These are phyloP conservation scores for Clonostachys byssicola DNA, from an alignment of 2,329 filamentous ascomycete genomes.

Conservation along the genomic window DNA sequence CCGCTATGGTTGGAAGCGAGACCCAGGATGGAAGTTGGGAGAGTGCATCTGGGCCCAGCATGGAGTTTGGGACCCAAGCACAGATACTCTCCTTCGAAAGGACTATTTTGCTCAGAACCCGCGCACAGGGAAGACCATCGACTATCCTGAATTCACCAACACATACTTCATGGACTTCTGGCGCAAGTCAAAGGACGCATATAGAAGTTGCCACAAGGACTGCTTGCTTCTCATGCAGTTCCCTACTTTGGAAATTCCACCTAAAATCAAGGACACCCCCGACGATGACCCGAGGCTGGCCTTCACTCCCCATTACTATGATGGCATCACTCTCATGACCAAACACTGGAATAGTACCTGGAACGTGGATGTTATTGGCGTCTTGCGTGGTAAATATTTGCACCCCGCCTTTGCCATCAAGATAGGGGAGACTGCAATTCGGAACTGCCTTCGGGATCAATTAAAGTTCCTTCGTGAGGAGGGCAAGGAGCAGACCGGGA, in stretches of 20 bases:
- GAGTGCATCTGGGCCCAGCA: slow-evolving; percentile 97
- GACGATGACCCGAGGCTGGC: slow-evolving; percentile 90
- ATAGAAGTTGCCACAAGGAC: slow-evolving; percentile 72
- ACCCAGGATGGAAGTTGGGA: slow-evolving; percentile 86
- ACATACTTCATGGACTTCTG: slow-evolving; percentile 88
- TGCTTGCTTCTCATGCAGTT: slow-evolving; percentile 89
- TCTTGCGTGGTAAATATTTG: slow-evolving; percentile 83
- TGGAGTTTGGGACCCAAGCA: slow-evolving; percentile 84
- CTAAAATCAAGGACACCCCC: slow-evolving; percentile 76
- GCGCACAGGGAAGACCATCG: slow-evolving; percentile 64
- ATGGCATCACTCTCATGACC: slow-evolving; percentile 92
- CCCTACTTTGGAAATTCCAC: slow-evolving; percentile 87
- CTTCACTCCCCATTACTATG: slow-evolving; percentile 94
- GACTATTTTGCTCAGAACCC: slow-evolving; percentile 86
- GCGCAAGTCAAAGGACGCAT: slow-evolving; percentile 68
- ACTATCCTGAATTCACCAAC: slow-evolving; percentile 86
- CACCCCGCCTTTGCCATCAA: slow-evolving; percentile 90
- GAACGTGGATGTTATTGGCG: slow-evolving; percentile 94
- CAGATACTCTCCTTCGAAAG: slow-evolving; percentile 73
- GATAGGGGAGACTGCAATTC: slow-evolving; percentile 87
- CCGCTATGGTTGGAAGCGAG: slow-evolving; percentile 85
- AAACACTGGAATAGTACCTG: slow-evolving; percentile 98
- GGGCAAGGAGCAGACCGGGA: slow-evolving; percentile 81
- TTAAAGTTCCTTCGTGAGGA: slow-evolving; percentile 79
- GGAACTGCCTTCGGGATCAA: slow-evolving; percentile 89